phyloP scores from a whole-genome alignment of 2,329 filamentous ascomycete genomes.

The Xylariaceae sp. region DNA sequence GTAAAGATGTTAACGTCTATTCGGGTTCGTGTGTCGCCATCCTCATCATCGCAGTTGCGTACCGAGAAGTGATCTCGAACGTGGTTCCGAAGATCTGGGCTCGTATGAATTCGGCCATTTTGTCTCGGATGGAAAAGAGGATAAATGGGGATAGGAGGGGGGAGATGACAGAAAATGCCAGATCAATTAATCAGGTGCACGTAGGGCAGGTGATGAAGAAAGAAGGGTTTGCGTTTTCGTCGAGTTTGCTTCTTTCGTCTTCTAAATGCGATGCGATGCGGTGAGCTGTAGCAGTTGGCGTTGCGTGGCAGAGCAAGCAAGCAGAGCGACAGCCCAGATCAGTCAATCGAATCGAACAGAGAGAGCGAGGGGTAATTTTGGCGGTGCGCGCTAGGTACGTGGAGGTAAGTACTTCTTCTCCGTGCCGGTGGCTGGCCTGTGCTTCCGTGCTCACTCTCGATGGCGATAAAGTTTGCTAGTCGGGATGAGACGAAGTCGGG shows the following conservation, averaged over 20 bases:
- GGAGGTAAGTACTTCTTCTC: neutral
- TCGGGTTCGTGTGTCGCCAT: too few species aligned
- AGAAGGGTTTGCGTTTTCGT: too few species aligned
- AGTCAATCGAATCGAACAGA: constrained; percentile 9
- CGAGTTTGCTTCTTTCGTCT: too few species aligned
- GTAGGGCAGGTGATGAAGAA: neutral
- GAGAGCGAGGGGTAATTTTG: constrained; percentile 10
- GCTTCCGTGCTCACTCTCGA: too few species aligned
- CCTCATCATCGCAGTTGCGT: too few species aligned
- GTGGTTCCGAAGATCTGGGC: constrained; percentile 99
- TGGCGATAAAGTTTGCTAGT: too few species aligned
- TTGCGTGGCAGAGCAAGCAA: neutral
- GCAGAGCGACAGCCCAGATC: constrained; percentile 4
- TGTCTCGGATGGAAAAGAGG: constrained; percentile 33
- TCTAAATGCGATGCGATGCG: neutral
- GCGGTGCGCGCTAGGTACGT: neutral
- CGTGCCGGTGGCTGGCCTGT: too few species aligned
- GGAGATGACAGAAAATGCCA: neutral
- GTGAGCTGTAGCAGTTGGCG: neutral
- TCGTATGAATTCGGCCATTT: constrained; percentile 98
- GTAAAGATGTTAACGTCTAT: too few species aligned
- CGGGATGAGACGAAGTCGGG: too few species aligned
- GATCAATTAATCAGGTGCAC: neutral
- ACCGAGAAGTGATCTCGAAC: constrained; percentile 99
- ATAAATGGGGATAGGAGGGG: constrained; percentile 4